Evolutionary conservation across 108 stramenopile genomes (phyloP).

Genomic region (Skeletonema grethae): DNA sequence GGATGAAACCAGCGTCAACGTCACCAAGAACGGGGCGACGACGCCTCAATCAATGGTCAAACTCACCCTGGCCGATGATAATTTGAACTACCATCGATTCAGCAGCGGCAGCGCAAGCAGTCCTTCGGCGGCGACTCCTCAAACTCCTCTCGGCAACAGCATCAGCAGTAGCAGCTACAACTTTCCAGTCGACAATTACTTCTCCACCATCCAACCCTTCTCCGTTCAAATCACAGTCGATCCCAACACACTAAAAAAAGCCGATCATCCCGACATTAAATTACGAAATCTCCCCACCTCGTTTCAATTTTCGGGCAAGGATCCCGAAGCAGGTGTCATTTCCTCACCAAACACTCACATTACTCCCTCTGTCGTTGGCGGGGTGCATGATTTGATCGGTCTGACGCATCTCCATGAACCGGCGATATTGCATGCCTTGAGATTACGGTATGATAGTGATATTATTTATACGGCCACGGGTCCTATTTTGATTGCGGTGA

Average conservation of each 20-base stretch:
- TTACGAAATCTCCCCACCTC: slow-evolving; percentile 70
- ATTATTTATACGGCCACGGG: slow-evolving; percentile 93
- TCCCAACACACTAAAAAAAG: slow-evolving; percentile 68
- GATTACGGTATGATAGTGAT: slow-evolving; percentile 76
- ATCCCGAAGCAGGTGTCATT: slow-evolving; percentile 49
- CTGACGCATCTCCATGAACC: slow-evolving; percentile 86
- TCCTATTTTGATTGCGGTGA: slow-evolving; percentile 92
- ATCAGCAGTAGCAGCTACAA: neutral
- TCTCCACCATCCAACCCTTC: slow-evolving; percentile 57
- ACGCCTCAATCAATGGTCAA: slow-evolving; percentile 43
- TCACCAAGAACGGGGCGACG: slow-evolving; percentile 25
- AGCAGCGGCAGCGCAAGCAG: slow-evolving; percentile 34
- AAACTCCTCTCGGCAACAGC: neutral
- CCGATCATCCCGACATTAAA: slow-evolving; percentile 81
- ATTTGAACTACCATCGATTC: slow-evolving; percentile 2
- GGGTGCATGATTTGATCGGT: slow-evolving; percentile 82
- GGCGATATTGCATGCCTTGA: slow-evolving; percentile 81
- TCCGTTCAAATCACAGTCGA: slow-evolving; percentile 60
- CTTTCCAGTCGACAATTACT: slow-evolving; percentile 41
- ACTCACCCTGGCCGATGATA: slow-evolving; percentile 53
- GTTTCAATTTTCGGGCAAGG: slow-evolving; percentile 51
- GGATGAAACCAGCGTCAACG: slow-evolving; percentile 45
- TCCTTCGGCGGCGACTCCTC: slow-evolving; percentile 9
- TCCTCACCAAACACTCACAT: slow-evolving; percentile 3
- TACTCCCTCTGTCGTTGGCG: slow-evolving; percentile 46